Evolutionary conservation across 2,329 filamentous ascomycete genomes (phyloP), one percentile per base, ranked within the genome.

Genomic region (Cercospora nicotianae): DNA sequence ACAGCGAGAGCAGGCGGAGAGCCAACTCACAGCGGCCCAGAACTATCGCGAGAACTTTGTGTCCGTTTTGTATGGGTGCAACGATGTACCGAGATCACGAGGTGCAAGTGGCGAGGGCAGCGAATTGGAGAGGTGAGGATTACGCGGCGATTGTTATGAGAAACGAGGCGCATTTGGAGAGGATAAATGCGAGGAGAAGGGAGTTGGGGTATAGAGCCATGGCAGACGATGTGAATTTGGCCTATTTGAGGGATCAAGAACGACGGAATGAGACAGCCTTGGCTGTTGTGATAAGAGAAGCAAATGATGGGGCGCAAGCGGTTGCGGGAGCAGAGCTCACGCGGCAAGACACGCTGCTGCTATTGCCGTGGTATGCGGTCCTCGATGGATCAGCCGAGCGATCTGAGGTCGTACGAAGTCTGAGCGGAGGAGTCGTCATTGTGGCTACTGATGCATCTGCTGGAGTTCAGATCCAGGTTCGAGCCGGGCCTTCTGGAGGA

Each of bases 61-160:
- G 65, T n/a, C 65, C 65, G 3, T 67, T 63, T 31, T 67, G 65
- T 18, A 67, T 59, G 59, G 65, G 65, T 51, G 30, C 7, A 1
- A n/a, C 45, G 20, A 20, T 63, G 9, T 63, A 63, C 12, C 57
- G 57, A 26, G 18, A 66, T 20, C 64, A 66, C 13, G 64, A 61
- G 23, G 23, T 16, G 8, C 18, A 13, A 20, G 57, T 61, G 16
- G 39, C 23, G 6, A 53, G 64, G 33, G 36, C 20, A 1, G 33
- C 45, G 18, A 57, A 59, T 53, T 53, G 20, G 23, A 26, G 20
- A 9, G 48, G 23, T 16, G 55, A 59, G n/a, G 13, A 18, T 20
- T 59, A 20, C 26, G 30, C 8, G 16, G 8, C 28, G 48, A 30
- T 9, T 16, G 2, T 36, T n/a, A n/a, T 28, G 28, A 63, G 20